Percentiles rank a stretch among this genome's conserved stretches.
phyloP scores from a whole-genome alignment of 108 stramenopile genomes.

The Cyclostephanos invisitatus region DNA sequence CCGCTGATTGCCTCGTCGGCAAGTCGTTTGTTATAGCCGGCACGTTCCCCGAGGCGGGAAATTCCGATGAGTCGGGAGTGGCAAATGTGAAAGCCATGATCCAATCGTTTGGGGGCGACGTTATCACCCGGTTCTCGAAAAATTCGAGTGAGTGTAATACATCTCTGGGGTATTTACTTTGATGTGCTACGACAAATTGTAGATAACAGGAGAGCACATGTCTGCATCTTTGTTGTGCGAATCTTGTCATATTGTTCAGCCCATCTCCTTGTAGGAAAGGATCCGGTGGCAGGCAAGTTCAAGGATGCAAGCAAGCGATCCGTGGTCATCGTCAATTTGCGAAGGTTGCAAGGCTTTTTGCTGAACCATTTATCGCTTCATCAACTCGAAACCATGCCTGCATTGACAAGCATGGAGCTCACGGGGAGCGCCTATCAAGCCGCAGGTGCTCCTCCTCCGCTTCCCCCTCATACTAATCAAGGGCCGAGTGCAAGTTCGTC shows the following conservation, averaged over 20 bases:
- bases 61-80: constrained; percentile 33
- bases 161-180: neutral
- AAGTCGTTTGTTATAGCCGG: constrained; percentile 53
- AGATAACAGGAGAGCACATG: neutral
- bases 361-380: constrained; percentile 25
- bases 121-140: constrained; percentile 28
- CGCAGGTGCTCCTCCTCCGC: constrained; percentile 2
- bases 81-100: constrained; percentile 47
- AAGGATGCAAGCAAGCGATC: constrained; percentile 28
- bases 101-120: constrained; percentile 45
- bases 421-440: constrained; percentile 21
- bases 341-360: constrained; percentile 34
- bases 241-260: constrained; percentile 6
- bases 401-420: constrained; percentile 25
- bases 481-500: neutral
- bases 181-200: too few species aligned
- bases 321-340: constrained; percentile 26
- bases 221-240: neutral
- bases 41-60: constrained; percentile 53
- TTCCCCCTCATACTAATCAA: neutral
- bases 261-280: constrained; percentile 28
- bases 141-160: constrained; percentile 35
- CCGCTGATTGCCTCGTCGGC: constrained; percentile 25
- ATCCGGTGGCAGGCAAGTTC: constrained; percentile 18
- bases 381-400: constrained; percentile 10